Evolutionary conservation across 2,329 filamentous ascomycete species (phyloP).

Genomic region (Orbilia quercus): DNA sequence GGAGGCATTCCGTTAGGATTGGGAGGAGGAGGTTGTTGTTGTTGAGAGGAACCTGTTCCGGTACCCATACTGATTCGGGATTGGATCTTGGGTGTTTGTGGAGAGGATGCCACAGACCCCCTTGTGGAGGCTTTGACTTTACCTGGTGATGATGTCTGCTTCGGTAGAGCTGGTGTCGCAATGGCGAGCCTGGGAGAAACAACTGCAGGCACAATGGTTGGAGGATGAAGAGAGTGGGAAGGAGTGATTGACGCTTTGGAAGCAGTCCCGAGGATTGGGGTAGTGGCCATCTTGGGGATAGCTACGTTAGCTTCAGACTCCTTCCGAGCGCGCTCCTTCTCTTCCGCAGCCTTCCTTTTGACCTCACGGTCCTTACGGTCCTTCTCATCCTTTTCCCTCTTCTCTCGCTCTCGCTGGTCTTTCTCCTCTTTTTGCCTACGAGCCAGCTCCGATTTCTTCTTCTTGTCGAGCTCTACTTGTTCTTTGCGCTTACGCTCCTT

Average conservation of each 20-base stretch:
- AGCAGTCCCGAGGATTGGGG: slow-evolving; percentile 67
- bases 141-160: slow-evolving; percentile 79
- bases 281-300: slow-evolving; percentile 69
- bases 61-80: slow-evolving; percentile 68
- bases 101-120: slow-evolving; percentile 59
- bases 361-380: slow-evolving; percentile 71
- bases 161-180: slow-evolving; percentile 83
- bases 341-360: slow-evolving; percentile 61
- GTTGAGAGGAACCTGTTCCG: slow-evolving; percentile 63
- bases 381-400: slow-evolving; percentile 71
- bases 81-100: slow-evolving; percentile 72
- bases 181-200: slow-evolving; percentile 81
- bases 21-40: background rate
- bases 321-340: slow-evolving; percentile 70
- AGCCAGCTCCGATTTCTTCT: slow-evolving; percentile 82
- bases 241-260: slow-evolving; percentile 64
- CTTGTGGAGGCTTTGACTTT: slow-evolving; percentile 77
- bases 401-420: slow-evolving; percentile 73
- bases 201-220: slow-evolving; percentile 64
- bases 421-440: slow-evolving; percentile 81
- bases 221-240: slow-evolving; percentile 68
- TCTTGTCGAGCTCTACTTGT: slow-evolving; percentile 83
- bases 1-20: slow-evolving; percentile 8
- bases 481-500: slow-evolving; percentile 84
- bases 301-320: slow-evolving; percentile 67